phyloP scores from a whole-genome alignment of 1,284 basidiomycete species.

The Pseudozyma pruni region DNA sequence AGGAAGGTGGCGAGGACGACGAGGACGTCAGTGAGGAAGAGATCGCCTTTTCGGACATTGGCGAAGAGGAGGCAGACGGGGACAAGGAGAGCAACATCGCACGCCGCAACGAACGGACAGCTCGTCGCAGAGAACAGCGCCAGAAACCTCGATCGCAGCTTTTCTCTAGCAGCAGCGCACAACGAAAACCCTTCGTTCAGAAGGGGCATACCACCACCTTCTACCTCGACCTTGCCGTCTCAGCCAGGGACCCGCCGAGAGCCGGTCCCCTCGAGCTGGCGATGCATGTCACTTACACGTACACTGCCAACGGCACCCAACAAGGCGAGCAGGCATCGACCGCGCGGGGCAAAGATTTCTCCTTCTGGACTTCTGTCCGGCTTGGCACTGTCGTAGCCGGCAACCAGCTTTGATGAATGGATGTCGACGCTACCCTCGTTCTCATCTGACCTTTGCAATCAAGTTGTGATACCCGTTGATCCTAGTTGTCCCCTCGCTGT shows the following conservation, averaged over 20 bases:
- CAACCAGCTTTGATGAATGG: too few species aligned
- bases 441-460: too few species aligned
- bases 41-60: neutral
- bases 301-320: slow-evolving; percentile 7
- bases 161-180: neutral
- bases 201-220: slow-evolving; percentile 38
- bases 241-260: slow-evolving; percentile 11
- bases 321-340: neutral
- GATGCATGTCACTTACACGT: slow-evolving; percentile 53
- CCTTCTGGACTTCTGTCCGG: slow-evolving; percentile 30
- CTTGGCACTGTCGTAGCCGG: slow-evolving; percentile 20
- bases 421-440: too few species aligned
- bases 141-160: slow-evolving; percentile 1
- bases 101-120: neutral
- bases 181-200: slow-evolving; percentile 28
- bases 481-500: too few species aligned
- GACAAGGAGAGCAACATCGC: too few species aligned
- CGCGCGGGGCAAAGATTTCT: slow-evolving; percentile 17
- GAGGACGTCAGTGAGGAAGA: slow-evolving; percentile 3
- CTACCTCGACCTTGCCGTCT: slow-evolving; percentile 33
- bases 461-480: too few species aligned
- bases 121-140: too few species aligned
- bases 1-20: slow-evolving; percentile 22
- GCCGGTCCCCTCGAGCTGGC: slow-evolving; percentile 32
- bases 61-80: slow-evolving; percentile 8